A percentile compares a stretch with the other conserved stretches of the same genome.
Conservation (phyloP, 495 filamentous ascomycete species). For the Aspergillus mulundensis region DNA sequence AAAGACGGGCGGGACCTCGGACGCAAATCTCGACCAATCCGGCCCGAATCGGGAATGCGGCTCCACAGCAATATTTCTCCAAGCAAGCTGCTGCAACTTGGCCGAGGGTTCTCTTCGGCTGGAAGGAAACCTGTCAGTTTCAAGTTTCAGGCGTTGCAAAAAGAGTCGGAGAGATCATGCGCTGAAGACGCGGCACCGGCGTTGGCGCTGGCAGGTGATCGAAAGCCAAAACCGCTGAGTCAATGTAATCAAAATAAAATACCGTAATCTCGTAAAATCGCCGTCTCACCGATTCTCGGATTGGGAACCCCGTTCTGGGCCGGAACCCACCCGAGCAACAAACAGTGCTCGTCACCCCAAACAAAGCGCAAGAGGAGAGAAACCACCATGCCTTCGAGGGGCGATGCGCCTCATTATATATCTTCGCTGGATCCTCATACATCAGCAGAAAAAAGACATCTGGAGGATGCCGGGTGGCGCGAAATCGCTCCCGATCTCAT, state of each 20-base stretch:
- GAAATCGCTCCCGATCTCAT: neutral
- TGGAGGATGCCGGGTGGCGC: neutral
- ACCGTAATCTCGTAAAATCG: neutral
- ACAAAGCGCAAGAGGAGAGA: neutral
- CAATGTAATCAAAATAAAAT: neutral
- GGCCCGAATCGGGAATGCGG: constrained; percentile 29
- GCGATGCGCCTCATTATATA: constrained; percentile 12
- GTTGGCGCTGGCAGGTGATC: neutral
- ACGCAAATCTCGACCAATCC: constrained; percentile 18
- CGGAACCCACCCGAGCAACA: constrained; percentile 6
- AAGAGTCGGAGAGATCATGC: neutral
- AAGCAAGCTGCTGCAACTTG: neutral
- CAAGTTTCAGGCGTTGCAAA: neutral
- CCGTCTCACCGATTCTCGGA: constrained; percentile 14
- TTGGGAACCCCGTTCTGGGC: constrained; percentile 11
- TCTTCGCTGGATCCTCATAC: constrained; percentile 1
- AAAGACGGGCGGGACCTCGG: constrained; percentile 19
- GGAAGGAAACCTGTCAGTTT: constrained; percentile 11
- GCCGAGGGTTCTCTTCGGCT: constrained; percentile 9
- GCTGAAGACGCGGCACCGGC: neutral
- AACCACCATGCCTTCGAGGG: constrained; percentile 3
- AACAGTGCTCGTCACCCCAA: neutral
- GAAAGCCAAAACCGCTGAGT: neutral
- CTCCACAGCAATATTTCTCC: constrained; percentile 24
- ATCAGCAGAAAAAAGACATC: neutral